Evolutionary conservation across 2,329 filamentous ascomycete genomes (phyloP), one percentile per base, ranked within the genome.

Genomic region (Cladosporium sp.): DNA sequence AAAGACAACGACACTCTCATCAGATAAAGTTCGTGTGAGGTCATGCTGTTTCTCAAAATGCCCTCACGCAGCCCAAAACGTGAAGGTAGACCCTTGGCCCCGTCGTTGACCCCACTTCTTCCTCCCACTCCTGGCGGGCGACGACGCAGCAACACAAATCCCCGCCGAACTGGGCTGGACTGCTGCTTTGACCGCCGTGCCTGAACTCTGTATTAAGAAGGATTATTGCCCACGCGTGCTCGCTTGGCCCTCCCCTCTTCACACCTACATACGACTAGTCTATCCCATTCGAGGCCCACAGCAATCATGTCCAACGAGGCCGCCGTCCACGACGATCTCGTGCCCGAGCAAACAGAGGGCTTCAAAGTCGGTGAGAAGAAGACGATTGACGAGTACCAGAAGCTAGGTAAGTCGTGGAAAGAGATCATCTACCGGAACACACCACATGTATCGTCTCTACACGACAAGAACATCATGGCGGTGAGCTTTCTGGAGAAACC

Each of bases 291-390:
- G 15, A 14, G 12, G 8, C 49, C 24, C 24, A 30, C 49, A 28
- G 58, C 59, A 18, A 54, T 26, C 34, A 64, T 64, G 61, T 64
- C 61, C 51, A 64, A 64, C 61, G 60, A 63, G 47, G 61, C 51
- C 15, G 52, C 32, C 15, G 62, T 44, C 36, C 49, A 54, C 44
- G 58, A 66, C 26, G 64, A 66, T 41, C 64, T 66, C 32, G 57
- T 49, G 47, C 58, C 59, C 34, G 64, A 66, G 51, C 57, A 62
- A 83, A 97, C 93, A 72, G 90, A 93, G 82, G 94, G 94, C 78
- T 98, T 97, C 90, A 97, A 96, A 88, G 91, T 97, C 78, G 93
- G 92, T 73, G 92, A 97, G 87, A 97, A 97, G 90, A 97, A 98
- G 87, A 96, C 92, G 74, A 86, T 99, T 77, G 92, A 94, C 71